Evolutionary conservation across 768 basidiomycete genomes (phyloP).

Genomic region (Tylopilus sp.): DNA sequence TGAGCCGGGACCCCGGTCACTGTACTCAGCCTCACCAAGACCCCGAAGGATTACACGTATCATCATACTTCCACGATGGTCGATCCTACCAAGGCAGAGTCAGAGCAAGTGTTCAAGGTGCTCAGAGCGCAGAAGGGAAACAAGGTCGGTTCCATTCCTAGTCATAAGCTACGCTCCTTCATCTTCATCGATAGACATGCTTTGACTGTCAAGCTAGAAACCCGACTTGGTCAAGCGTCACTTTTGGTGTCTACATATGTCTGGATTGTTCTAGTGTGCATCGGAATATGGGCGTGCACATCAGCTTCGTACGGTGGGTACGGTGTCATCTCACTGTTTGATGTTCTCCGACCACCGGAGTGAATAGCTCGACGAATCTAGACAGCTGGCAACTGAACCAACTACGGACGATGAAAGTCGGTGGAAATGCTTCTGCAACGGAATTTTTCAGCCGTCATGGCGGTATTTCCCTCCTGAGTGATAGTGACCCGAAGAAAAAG

Average conservation of each 20-base stretch:
- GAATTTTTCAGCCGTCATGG: constrained; percentile 93
- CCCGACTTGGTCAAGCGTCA: constrained; percentile 97
- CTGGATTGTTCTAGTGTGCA: constrained; percentile 95
- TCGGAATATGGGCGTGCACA: constrained; percentile 97
- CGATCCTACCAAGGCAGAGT: constrained; percentile 82
- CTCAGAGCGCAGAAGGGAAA: constrained; percentile 85
- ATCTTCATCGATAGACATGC: constrained; percentile 55
- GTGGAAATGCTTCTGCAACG: constrained; percentile 81
- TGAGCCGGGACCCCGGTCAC: constrained; percentile 8
- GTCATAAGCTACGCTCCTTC: not conserved
- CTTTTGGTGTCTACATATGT: constrained; percentile 96
- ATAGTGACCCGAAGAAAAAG: constrained; percentile 82
- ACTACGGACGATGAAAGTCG: constrained; percentile 94
- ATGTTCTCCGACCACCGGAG: constrained; percentile 17
- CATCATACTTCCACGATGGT: constrained; percentile 42
- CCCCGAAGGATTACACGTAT: constrained; percentile 22
- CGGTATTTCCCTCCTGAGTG: constrained; percentile 61
- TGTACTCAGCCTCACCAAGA: not conserved
- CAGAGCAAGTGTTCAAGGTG: constrained; percentile 80
- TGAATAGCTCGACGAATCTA: constrained; percentile 85
- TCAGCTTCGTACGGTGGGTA: constrained; percentile 89
- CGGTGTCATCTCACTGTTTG: not conserved
- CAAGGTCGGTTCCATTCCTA: constrained; percentile 48
- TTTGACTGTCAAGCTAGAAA: constrained; percentile 96
- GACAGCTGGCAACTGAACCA: constrained; percentile 92